A percentile compares a stretch with the other conserved stretches of the same genome.
Evolutionary conservation across 2,329 filamentous ascomycete genomes (phyloP).

Genomic region (Nannizzia gypsea): DNA sequence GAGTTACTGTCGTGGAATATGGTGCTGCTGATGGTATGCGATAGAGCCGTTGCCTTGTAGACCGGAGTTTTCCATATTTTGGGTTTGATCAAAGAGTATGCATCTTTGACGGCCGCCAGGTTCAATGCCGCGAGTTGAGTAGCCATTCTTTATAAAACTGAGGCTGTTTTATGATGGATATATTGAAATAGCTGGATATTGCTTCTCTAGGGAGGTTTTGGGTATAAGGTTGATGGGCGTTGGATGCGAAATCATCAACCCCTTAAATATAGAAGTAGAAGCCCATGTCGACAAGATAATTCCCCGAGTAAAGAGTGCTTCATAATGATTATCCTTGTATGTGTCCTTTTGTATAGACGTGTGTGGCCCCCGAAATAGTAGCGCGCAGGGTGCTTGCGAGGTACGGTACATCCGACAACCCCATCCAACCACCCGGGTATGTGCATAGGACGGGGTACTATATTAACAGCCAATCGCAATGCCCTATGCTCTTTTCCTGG

Average conservation of each 20-base stretch:
- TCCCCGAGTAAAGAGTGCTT: neutral
- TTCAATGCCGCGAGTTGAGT: neutral
- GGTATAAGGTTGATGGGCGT: neutral
- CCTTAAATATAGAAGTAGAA: neutral
- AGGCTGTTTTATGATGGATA: neutral
- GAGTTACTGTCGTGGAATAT: neutral
- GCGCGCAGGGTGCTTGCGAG: neutral
- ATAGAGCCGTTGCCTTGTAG: neutral
- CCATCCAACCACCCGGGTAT: neutral
- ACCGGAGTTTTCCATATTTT: neutral
- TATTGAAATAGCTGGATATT: neutral
- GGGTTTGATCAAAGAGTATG: neutral
- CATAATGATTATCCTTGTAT: neutral
- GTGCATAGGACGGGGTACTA: neutral
- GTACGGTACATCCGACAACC: neutral
- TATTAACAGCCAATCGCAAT: neutral
- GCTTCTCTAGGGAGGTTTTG: neutral
- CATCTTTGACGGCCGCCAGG: neutral
- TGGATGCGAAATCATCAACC: neutral
- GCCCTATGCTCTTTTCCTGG: neutral
- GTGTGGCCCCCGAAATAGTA: neutral
- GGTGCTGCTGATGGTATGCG: neutral
- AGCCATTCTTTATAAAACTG: neutral
- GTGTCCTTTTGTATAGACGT: neutral
- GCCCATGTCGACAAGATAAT: neutral